Evolutionary conservation across 441 rosid species (phyloP).

Genomic region (Jatropha podagrica): DNA sequence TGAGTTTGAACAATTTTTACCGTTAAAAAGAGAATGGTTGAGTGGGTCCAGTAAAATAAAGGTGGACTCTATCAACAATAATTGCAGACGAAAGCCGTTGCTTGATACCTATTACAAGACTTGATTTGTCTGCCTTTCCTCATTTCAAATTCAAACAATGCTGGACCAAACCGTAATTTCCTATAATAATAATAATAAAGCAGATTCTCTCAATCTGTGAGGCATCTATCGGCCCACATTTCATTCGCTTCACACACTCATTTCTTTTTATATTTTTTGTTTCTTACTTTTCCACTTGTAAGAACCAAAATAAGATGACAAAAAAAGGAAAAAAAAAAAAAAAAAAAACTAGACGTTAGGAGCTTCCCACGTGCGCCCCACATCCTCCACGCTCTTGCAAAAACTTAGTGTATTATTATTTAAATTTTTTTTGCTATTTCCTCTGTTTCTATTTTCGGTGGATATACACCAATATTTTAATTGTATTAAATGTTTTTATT

Average conservation of each 20-base stretch:
- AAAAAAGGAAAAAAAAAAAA: neutral
- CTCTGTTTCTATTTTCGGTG: too few species aligned
- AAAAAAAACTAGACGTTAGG: constrained; percentile 37
- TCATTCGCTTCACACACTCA: neutral
- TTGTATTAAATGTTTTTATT: too few species aligned
- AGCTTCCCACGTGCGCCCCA: constrained; percentile 24
- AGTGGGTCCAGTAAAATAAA: neutral
- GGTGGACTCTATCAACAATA: neutral
- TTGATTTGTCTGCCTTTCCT: constrained; percentile 1
- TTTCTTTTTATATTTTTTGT: too few species aligned
- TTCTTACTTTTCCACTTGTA: too few species aligned
- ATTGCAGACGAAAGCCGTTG: constrained; percentile 39
- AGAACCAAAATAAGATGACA: too few species aligned
- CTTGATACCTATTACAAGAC: constrained; percentile 11
- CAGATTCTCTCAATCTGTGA: too few species aligned
- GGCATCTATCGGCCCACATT: too few species aligned
- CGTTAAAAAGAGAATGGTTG: neutral
- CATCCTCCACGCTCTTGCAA: neutral
- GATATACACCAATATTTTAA: too few species aligned
- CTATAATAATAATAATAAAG: too few species aligned
- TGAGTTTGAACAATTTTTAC: too few species aligned
- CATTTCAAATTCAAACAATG: constrained; percentile 25
- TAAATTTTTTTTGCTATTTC: too few species aligned
- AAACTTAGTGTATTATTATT: too few species aligned
- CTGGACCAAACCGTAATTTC: neutral